Conservation (phyloP, 805 yeast species). For the Brettanomyces sp. region DNA sequence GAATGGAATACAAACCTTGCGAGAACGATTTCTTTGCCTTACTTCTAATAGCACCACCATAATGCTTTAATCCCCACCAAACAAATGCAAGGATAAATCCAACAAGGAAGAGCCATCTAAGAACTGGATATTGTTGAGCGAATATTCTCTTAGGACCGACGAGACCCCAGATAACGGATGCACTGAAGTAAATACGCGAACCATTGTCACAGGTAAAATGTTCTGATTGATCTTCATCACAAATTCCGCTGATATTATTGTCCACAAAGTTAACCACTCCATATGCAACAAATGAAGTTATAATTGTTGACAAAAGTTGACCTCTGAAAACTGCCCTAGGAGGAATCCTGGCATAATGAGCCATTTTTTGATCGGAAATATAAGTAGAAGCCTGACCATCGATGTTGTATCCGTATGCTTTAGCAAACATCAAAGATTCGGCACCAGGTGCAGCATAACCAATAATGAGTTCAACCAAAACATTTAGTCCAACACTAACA, state of each 20-base stretch:
- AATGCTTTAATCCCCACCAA: slow-evolving; percentile 27
- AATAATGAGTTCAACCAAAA: slow-evolving; percentile 52
- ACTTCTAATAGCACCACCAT: not conserved
- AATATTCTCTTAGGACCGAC: slow-evolving; percentile 58
- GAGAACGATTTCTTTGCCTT: slow-evolving; percentile 19
- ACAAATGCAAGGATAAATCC: slow-evolving; percentile 42
- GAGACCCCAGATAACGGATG: slow-evolving; percentile 58
- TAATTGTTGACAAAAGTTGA: slow-evolving; percentile 34
- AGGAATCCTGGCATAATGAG: slow-evolving; percentile 55
- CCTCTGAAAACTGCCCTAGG: slow-evolving; percentile 52
- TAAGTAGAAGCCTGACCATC: slow-evolving; percentile 44
- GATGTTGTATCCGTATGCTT: slow-evolving; percentile 49
- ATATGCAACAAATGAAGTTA: slow-evolving; percentile 35
- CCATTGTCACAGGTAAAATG: slow-evolving; percentile 38
- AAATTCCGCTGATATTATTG: slow-evolving; percentile 29
- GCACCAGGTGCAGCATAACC: slow-evolving; percentile 64
- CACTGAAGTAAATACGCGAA: slow-evolving; percentile 38
- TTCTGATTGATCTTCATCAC: slow-evolving; percentile 32
- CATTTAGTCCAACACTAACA: slow-evolving; percentile 48
- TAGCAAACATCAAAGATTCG: slow-evolving; percentile 53
- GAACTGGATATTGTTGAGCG: slow-evolving; percentile 37
- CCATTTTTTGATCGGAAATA: slow-evolving; percentile 50
- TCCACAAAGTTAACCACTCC: slow-evolving; percentile 35
- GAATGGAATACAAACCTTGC: slow-evolving; percentile 14
- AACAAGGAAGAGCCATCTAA: slow-evolving; percentile 49